Percentiles rank a stretch among this genome's conserved stretches.
phyloP scores from a whole-genome alignment of 108 stramenopile species.

The Pseudonitzschia delicatissima region DNA sequence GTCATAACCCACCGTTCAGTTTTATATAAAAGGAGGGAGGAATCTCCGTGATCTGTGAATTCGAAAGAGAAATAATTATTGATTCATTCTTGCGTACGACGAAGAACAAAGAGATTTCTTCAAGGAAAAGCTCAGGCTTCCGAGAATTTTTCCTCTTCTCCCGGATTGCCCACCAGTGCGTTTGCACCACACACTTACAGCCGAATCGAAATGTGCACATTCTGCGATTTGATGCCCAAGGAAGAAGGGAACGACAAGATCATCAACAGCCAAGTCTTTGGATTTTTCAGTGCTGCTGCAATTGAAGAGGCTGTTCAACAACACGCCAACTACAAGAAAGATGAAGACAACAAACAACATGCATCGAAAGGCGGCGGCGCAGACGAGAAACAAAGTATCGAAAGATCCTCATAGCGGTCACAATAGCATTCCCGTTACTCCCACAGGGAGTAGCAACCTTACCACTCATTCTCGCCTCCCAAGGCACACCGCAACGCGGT shows the following conservation, averaged over 20 bases:
- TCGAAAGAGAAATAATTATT: too few species aligned
- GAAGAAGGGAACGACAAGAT: conserved; percentile 42
- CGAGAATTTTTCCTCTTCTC: too few species aligned
- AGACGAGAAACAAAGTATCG: too few species aligned
- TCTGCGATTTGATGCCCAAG: conserved; percentile 50
- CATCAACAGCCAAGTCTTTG: conserved; percentile 48
- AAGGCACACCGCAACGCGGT: too few species aligned
- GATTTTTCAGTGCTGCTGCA: conserved; percentile 75
- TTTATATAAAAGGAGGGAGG: too few species aligned
- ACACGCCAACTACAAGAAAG: conserved; percentile 1
- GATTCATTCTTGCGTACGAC: too few species aligned
- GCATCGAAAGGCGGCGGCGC: not conserved
- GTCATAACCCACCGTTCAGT: too few species aligned
- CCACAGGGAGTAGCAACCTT: not conserved
- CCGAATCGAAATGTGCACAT: conserved; percentile 76
- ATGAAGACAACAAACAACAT: conserved; percentile 11
- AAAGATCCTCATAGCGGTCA: not conserved
- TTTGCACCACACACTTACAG: too few species aligned
- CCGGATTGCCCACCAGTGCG: too few species aligned
- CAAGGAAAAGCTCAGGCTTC: too few species aligned
- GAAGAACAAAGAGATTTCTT: too few species aligned
- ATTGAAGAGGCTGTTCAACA: conserved; percentile 66
- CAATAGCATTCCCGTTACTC: not conserved
- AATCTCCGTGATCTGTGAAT: too few species aligned
- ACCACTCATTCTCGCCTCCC: not conserved